phyloP scores from a whole-genome alignment of 202 grass and related monocot species.

The Panicum virgatum region DNA sequence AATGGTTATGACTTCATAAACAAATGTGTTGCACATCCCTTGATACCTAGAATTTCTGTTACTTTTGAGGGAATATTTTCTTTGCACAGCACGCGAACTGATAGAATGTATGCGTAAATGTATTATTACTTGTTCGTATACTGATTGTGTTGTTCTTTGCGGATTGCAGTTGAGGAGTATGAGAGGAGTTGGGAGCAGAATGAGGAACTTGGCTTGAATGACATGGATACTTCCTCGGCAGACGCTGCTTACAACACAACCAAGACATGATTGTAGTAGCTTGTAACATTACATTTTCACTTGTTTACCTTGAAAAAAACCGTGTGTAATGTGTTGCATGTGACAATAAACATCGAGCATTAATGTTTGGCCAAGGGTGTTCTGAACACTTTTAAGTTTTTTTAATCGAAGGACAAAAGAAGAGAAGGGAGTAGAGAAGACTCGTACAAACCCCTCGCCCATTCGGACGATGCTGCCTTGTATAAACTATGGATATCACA shows the following conservation, averaged over 20 bases:
- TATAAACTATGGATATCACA: too few relatives aligned
- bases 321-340: neutral
- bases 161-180: conserved; percentile 78
- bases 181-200: conserved; percentile 89
- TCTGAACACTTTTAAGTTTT: neutral
- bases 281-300: neutral
- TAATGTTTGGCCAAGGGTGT: neutral
- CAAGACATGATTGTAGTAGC: conserved; percentile 41
- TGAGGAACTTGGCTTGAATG: conserved; percentile 91
- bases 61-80: neutral
- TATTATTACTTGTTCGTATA: neutral
- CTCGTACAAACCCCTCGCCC: too few relatives aligned
- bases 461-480: too few relatives aligned
- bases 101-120: neutral
- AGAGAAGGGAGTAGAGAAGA: too few relatives aligned
- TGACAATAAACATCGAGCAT: neutral
- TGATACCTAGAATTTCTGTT: neutral
- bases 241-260: conserved; percentile 62
- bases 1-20: neutral
- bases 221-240: conserved; percentile 93
- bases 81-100: neutral
- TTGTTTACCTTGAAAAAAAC: neutral
- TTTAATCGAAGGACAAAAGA: too few relatives aligned
- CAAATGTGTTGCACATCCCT: neutral
- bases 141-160: neutral